A percentile compares a stretch with the other conserved stretches of the same genome.
Evolutionary conservation across 306 rosid genomes (phyloP).

Genomic region (Sechiopsis laciniata): DNA sequence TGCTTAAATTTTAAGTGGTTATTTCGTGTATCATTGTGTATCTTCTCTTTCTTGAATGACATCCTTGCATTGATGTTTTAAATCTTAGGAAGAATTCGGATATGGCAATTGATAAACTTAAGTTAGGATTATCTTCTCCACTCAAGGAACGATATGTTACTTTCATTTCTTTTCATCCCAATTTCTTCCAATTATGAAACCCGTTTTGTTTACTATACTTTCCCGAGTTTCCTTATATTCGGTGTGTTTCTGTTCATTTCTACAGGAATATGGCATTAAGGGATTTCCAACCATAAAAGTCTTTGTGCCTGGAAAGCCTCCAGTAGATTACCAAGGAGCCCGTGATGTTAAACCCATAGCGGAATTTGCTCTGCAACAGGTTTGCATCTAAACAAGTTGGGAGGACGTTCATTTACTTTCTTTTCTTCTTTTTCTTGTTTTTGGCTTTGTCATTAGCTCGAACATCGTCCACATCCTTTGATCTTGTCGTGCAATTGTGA

Average conservation of each 20-base stretch:
- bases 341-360: constrained; percentile 89
- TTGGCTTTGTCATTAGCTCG: background rate
- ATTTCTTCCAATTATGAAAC: background rate
- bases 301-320: constrained; percentile 80
- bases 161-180: constrained; percentile 1
- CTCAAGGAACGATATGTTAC: background rate
- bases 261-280: constrained; percentile 78
- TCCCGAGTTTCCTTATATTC: background rate
- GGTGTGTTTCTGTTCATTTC: constrained; percentile 7
- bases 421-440: background rate
- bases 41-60: constrained; percentile 10
- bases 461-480: background rate
- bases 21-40: background rate
- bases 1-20: background rate
- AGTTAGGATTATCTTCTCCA: background rate
- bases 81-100: background rate
- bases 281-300: constrained; percentile 96
- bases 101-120: background rate
- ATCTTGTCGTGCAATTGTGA: background rate
- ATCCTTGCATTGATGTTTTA: background rate
- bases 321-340: constrained; percentile 87
- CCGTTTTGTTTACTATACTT: background rate
- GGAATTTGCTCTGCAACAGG: constrained; percentile 88
- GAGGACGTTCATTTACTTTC: background rate
- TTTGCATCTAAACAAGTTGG: constrained; percentile 24